A percentile compares a stretch with the other conserved stretches of the same genome.
phyloP scores from a whole-genome alignment of 1,284 basidiomycete genomes.

The Puccinia polysora region DNA sequence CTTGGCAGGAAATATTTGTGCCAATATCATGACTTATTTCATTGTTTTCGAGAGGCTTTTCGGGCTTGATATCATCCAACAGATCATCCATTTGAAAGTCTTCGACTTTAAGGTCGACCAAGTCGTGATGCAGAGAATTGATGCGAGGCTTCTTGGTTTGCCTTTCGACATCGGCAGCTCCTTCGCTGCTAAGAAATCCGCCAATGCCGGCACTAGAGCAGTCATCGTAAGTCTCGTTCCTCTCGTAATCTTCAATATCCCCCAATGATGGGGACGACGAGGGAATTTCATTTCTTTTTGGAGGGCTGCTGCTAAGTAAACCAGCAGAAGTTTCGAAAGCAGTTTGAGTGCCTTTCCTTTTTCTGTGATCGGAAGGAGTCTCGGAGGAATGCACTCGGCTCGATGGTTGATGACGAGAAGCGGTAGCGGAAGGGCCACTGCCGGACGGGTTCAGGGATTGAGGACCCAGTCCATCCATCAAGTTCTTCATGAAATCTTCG shows the following conservation, averaged over 20 bases:
- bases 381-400: background rate
- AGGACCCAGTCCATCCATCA: constrained; percentile 31
- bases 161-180: constrained; percentile 14
- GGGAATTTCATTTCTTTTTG: constrained; percentile 6
- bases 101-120: constrained; percentile 27
- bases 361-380: constrained; percentile 9
- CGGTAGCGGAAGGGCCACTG: background rate
- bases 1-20: background rate
- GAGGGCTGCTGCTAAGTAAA: background rate
- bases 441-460: background rate
- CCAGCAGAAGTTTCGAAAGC: background rate
- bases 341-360: constrained; percentile 15
- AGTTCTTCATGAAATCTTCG: constrained; percentile 36
- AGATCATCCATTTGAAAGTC: constrained; percentile 15
- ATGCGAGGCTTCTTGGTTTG: constrained; percentile 37
- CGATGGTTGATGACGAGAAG: background rate
- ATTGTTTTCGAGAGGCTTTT: background rate
- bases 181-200: constrained; percentile 37
- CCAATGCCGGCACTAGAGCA: constrained; percentile 23
- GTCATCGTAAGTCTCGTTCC: background rate
- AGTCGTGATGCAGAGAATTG: constrained; percentile 22
- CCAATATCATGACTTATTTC: background rate
- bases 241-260: background rate
- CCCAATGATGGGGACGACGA: constrained; percentile 12
- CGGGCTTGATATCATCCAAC: constrained; percentile 12